phyloP scores from a whole-genome alignment of 2,329 filamentous ascomycete genomes.

The Claviceps sp. region DNA sequence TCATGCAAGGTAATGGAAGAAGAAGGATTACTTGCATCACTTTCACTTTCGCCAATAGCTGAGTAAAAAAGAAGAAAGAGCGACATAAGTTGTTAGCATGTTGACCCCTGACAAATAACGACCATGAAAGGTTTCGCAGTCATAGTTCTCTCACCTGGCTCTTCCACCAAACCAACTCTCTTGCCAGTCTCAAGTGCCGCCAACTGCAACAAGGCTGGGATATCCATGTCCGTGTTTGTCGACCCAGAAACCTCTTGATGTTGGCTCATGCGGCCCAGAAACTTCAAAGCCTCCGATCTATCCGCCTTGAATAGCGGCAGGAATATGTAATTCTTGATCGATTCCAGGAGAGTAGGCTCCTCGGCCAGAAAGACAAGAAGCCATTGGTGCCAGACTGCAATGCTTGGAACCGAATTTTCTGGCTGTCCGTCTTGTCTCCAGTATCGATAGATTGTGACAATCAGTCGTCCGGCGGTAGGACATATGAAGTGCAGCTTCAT shows the following conservation, averaged over 20 bases:
- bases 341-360: slow-evolving; percentile 41
- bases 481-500: slow-evolving; percentile 44
- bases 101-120: neutral
- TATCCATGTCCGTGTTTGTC: slow-evolving; percentile 31
- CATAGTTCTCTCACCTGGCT: slow-evolving; percentile 36
- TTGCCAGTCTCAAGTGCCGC: slow-evolving; percentile 59
- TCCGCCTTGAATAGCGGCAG: slow-evolving; percentile 49
- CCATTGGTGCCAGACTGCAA: slow-evolving; percentile 41
- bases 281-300: slow-evolving; percentile 35
- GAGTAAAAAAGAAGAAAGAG: neutral
- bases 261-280: slow-evolving; percentile 45
- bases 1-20: slow-evolving; percentile 24
- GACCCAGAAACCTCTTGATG: slow-evolving; percentile 32
- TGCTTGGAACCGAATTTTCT: slow-evolving; percentile 16
- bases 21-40: slow-evolving; percentile 5
- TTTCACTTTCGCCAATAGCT: slow-evolving; percentile 16
- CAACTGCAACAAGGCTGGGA: slow-evolving; percentile 46
- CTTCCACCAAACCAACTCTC: slow-evolving; percentile 54
- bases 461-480: slow-evolving; percentile 46
- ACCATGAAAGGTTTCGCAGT: neutral
- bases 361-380: slow-evolving; percentile 35
- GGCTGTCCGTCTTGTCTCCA: slow-evolving; percentile 22
- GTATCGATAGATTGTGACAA: slow-evolving; percentile 41
- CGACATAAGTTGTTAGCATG: neutral
- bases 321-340: slow-evolving; percentile 52